phyloP scores from a whole-genome alignment of 1,284 basidiomycete species.

The Leccinum subrobustum region DNA sequence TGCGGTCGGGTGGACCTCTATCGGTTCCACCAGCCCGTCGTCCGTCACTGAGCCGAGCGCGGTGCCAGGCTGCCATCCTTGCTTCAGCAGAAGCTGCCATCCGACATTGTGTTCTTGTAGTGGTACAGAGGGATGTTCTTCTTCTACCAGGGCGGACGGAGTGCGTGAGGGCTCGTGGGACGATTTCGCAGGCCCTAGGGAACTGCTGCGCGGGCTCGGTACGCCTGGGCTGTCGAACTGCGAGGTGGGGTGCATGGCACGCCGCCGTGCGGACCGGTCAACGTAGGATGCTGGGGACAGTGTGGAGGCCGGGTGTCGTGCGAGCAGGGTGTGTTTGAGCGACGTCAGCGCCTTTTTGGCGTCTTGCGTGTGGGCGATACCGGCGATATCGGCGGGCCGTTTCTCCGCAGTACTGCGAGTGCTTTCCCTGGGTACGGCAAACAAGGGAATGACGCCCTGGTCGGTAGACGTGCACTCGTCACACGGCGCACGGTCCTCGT shows the following conservation, averaged over 20 bases:
- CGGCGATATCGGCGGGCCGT: slow-evolving; percentile 29
- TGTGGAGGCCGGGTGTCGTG: slow-evolving; percentile 29
- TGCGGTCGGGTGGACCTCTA: slow-evolving; percentile 43
- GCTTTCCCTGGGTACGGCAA: slow-evolving; percentile 38
- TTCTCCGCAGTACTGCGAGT: slow-evolving; percentile 32
- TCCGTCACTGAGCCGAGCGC: slow-evolving; percentile 44
- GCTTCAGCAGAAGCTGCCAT: slow-evolving; percentile 62
- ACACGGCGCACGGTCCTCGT: slow-evolving; percentile 59
- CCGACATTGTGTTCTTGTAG: slow-evolving; percentile 62
- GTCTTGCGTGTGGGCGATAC: slow-evolving; percentile 31
- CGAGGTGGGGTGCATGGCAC: slow-evolving; percentile 53
- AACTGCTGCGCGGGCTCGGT: slow-evolving; percentile 23
- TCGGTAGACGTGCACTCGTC: slow-evolving; percentile 50
- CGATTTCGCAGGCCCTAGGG: slow-evolving; percentile 16
- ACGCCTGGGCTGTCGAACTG: slow-evolving; percentile 48
- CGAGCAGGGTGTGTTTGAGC: slow-evolving; percentile 60
- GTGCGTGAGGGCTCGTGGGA: slow-evolving; percentile 14
- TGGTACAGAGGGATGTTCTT: slow-evolving; percentile 40
- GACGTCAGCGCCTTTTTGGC: slow-evolving; percentile 60
- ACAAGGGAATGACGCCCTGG: slow-evolving; percentile 59
- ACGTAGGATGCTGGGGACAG: slow-evolving; percentile 40
- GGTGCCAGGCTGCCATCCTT: slow-evolving; percentile 72
- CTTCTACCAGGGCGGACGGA: slow-evolving; percentile 13
- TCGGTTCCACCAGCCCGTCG: slow-evolving; percentile 51
- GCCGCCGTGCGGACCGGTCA: slow-evolving; percentile 67